Evolutionary conservation across 257 asterid genomes (phyloP), one percentile per base, ranked within the genome.

Genomic region (Penstemon newberryi): DNA sequence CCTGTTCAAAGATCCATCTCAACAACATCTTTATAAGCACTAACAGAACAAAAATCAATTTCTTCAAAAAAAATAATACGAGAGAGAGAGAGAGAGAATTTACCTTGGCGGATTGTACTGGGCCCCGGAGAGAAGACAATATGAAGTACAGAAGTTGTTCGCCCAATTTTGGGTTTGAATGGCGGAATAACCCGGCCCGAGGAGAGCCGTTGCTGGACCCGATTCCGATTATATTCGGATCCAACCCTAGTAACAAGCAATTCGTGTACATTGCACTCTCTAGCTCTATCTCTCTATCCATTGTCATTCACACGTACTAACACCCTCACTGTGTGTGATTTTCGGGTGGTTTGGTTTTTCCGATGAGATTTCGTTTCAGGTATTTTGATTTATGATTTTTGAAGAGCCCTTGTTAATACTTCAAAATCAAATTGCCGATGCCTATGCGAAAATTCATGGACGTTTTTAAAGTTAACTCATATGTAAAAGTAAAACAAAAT

Each of bases 231-330:
- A 91, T 70, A 63, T 78, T 79, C 80, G 98, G 99, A 94, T 94
- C 99, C 87, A 94, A 70, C 15, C 98, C 98, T 49, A 94, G 87
- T 66, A 94, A 70, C 95, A 94, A 83, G 76, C 99, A 94, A 83
- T 91, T 94, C n/a, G 98, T 94, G 89, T 94, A 89, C 99, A 94
- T 91, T 87, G 99, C 98, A 77, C 95, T 94, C 87, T 94, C 99
- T 63, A 94, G 92, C 87, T 94, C 99, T 40, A 91, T 88, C 80
- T 94, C 99, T 74, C 98, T 82, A 81, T 94, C 99, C 99, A 94
- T 94, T 90, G 95, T 87, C 97, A 89, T 91, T 73, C 80, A 77
- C 81, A 40, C 59, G 25, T 12, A 56, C 9, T 13, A 39, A 8
- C 60, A 25, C 42, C 56, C 6, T 56, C 60, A n/a, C 60, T 56